Conservation (phyloP, 2,329 filamentous ascomycete species). For the Neobulgaria alba region DNA sequence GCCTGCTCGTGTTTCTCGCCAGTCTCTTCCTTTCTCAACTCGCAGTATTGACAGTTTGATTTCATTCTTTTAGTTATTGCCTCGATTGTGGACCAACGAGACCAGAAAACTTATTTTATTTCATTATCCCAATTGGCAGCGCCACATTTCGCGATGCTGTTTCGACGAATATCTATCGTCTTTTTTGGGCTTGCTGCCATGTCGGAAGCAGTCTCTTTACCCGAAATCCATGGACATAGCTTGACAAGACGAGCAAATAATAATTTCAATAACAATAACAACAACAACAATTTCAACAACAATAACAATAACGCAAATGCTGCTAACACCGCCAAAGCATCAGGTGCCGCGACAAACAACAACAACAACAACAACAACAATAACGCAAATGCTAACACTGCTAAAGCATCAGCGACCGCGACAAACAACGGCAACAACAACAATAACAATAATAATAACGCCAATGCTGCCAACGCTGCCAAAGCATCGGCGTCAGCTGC, state of each 20-base stretch:
- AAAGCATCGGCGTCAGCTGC: too few species aligned
- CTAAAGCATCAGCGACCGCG: background rate
- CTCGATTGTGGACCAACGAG: constrained; percentile 19
- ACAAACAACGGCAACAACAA: background rate
- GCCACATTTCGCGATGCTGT: constrained; percentile 12
- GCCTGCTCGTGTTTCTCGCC: background rate
- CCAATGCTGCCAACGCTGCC: too few species aligned
- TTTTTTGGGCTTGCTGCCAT: constrained; percentile 5
- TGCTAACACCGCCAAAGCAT: too few species aligned
- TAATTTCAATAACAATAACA: too few species aligned
- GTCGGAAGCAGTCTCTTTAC: constrained; percentile 7
- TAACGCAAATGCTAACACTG: too few species aligned
- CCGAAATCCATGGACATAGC: constrained; percentile 4
- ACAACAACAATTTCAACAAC: background rate
- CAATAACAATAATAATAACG: background rate
- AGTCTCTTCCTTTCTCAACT: background rate
- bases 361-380: constrained; percentile 7
- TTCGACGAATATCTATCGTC: constrained; percentile 6
- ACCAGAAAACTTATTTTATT: too few species aligned
- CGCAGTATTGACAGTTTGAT: background rate
- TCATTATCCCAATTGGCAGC: too few species aligned
- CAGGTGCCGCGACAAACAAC: too few species aligned
- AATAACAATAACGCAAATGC: background rate
- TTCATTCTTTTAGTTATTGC: background rate
- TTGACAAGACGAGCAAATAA: too few species aligned